These are phyloP conservation scores for Talaromyces wortmannii DNA, from an alignment of 495 filamentous ascomycete species.

Conservation along the genomic window DNA sequence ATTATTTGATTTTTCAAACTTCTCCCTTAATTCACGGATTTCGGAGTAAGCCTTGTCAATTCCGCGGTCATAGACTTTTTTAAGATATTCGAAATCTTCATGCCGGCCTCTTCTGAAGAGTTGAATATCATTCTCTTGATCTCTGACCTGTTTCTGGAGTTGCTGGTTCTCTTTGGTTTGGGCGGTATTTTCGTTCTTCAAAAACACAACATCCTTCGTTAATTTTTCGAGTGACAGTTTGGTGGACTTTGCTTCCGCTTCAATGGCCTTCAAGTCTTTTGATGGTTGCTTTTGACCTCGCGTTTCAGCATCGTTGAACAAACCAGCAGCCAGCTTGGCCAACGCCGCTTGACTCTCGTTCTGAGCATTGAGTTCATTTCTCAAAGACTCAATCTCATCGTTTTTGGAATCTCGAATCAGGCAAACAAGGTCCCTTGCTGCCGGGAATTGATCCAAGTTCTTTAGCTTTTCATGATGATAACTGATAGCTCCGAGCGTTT, in stretches of 20 bases:
- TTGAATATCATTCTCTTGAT: neutral
- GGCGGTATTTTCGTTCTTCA: neutral
- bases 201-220: neutral
- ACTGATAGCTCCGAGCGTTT: neutral
- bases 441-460: conserved; percentile 3
- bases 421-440: conserved; percentile 1
- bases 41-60: neutral
- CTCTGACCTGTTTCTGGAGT: neutral
- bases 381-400: neutral
- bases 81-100: neutral
- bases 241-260: neutral
- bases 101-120: neutral
- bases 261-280: neutral
- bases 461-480: conserved; percentile 1
- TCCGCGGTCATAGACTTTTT: neutral
- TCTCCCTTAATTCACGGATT: neutral
- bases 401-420: neutral
- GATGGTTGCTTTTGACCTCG: neutral
- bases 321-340: neutral
- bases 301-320: neutral
- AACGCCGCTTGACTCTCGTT: neutral
- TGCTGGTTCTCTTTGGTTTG: neutral
- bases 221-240: neutral
- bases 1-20: neutral
- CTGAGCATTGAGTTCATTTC: neutral